Base-by-base conservation (phyloP, 148 eudicot species). In the Selenicereus undatus region DNA sequence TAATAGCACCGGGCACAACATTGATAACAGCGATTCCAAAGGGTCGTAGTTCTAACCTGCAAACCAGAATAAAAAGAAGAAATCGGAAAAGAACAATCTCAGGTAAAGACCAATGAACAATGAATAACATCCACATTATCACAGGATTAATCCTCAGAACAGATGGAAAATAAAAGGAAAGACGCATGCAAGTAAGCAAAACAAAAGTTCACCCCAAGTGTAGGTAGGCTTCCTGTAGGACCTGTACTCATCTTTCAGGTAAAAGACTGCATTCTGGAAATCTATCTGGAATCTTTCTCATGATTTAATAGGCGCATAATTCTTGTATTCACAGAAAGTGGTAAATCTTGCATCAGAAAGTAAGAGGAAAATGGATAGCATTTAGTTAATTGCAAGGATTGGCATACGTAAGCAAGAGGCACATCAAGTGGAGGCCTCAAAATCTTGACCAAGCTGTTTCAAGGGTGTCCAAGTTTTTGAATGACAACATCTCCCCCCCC, bases 1-100 rank as follows among this genome's bases (percentile, higher is more conserved):
- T 89, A 22, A 93, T 80, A 11, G 90, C 97, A 81, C 99, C 97
- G 0, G 99, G 97, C 8, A 88, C 97, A 54, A 95, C 86, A 72
- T 73, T 92, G 30, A 93, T 86, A 13, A 95, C 99, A 78, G 91
- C 86, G 11, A 95, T 93, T 58, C 99, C 97, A 39, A 95, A 86
- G 5, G 89, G 94, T 26, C 80, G 74, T 4, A 95, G 93, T 84
- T 95, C 99, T 87, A 90, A 87, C 84, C 99, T 95, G 92, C 79
- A 76, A 35, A 76, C 8, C 21, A 64, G 54, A 60, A 43, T 5
- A 18, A 6, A 50, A 50, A 65, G 11, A 2, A 4, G 8, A 39
- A 39, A 50, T 0, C 10, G 52, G 13, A 48, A 48, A 11, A 10
- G 62, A 18, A 56, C 62, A 56, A 56, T 48, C 12, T 48, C 8